phyloP scores from a whole-genome alignment of 1,284 basidiomycete genomes.

The Rhizoctonia solani region DNA sequence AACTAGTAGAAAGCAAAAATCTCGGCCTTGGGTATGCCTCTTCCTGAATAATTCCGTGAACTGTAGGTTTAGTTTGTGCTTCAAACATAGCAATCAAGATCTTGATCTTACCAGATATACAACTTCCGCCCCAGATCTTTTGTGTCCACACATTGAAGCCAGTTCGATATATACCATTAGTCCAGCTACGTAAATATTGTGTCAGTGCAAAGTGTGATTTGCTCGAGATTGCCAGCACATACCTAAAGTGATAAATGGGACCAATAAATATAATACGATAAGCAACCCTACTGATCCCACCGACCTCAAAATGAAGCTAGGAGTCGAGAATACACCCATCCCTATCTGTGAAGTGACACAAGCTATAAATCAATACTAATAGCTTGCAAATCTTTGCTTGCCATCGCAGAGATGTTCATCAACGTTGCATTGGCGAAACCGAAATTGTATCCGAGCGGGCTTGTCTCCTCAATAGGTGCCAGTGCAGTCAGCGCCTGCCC shows the following conservation, averaged over 20 bases:
- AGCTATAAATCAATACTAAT: too few species aligned
- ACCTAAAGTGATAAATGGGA: slow-evolving; percentile 49
- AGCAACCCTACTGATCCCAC: slow-evolving; percentile 52
- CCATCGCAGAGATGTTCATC: slow-evolving; percentile 22
- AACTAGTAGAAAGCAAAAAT: slow-evolving; percentile 49
- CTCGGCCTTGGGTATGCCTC: slow-evolving; percentile 51
- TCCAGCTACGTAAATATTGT: slow-evolving; percentile 38
- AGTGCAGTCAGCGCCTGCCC: not conserved
- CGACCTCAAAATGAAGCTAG: slow-evolving; percentile 46
- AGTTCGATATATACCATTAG: slow-evolving; percentile 44
- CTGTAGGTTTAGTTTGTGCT: not conserved
- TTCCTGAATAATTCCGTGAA: slow-evolving; percentile 42
- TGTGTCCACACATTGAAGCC: slow-evolving; percentile 40
- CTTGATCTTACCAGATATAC: slow-evolving; percentile 47
- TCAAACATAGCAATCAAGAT: not conserved
- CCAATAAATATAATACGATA: slow-evolving; percentile 53
- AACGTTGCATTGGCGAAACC: slow-evolving; percentile 15
- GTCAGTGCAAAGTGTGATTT: not conserved
- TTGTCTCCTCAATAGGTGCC: slow-evolving; percentile 7
- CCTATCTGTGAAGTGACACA: slow-evolving; percentile 20
- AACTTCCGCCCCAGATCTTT: slow-evolving; percentile 55
- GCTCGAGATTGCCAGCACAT: slow-evolving; percentile 22
- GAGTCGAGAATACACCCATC: slow-evolving; percentile 29
- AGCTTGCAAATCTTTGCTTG: not conserved
- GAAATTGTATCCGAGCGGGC: slow-evolving; percentile 19